phyloP scores from a whole-genome alignment of 768 basidiomycete genomes.

The Suillus placidus region DNA sequence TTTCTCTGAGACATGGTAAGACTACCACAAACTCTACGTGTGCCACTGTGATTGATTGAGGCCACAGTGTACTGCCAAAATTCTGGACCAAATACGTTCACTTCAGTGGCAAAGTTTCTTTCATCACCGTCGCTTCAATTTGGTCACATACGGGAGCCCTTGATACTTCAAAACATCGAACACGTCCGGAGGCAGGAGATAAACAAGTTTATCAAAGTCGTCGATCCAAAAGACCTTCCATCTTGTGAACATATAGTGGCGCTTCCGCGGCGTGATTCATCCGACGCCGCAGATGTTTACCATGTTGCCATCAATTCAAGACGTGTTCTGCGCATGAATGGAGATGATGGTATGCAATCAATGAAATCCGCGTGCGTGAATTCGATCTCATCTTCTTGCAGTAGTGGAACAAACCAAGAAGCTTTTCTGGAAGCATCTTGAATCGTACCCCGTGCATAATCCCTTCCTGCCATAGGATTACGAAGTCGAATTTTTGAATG shows the following conservation, averaged over 20 bases:
- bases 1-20: neutral
- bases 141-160: slow-evolving; percentile 40
- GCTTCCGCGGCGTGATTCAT: slow-evolving; percentile 20
- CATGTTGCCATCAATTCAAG: neutral
- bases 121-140: slow-evolving; percentile 35
- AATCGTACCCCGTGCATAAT: slow-evolving; percentile 16
- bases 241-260: slow-evolving; percentile 45
- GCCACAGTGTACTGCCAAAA: too few species aligned
- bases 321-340: neutral
- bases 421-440: slow-evolving; percentile 22
- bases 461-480: slow-evolving; percentile 18
- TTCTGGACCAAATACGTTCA: too few species aligned
- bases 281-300: neutral
- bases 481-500: slow-evolving; percentile 25
- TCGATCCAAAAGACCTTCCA: slow-evolving; percentile 29
- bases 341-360: neutral
- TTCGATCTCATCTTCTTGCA: neutral
- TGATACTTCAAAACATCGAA: slow-evolving; percentile 36
- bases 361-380: neutral
- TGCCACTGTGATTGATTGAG: too few species aligned
- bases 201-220: slow-evolving; percentile 36
- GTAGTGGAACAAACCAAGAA: slow-evolving; percentile 5
- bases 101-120: too few species aligned
- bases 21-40: too few species aligned
- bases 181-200: slow-evolving; percentile 31